Percentiles rank a stretch among this genome's conserved stretches.
These are phyloP conservation scores for Globisporangium polare DNA, from an alignment of 352 stramenopile species.

Conservation along the genomic window DNA sequence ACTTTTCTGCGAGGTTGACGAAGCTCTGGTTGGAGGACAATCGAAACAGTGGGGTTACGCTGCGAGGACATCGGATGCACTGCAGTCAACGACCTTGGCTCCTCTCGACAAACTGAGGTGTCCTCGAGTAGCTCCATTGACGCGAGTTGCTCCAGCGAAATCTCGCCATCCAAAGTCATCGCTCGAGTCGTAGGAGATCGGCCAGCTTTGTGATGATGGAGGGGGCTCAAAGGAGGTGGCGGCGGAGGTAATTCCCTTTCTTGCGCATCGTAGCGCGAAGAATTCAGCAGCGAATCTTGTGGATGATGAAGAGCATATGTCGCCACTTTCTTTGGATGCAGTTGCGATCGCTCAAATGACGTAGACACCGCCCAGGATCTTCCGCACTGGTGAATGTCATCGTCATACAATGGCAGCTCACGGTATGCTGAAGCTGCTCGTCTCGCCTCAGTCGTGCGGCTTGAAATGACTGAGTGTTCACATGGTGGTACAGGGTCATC, in stretches of 20 bases:
- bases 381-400: too few species aligned
- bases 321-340: too few species aligned
- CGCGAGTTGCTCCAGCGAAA: constrained; percentile 15
- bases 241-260: not conserved
- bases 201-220: not conserved
- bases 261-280: not conserved
- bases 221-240: not conserved
- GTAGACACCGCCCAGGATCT: not conserved
- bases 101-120: not conserved
- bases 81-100: not conserved
- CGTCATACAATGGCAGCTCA: not conserved
- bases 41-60: too few species aligned
- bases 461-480: too few species aligned
- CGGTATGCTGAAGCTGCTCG: too few species aligned
- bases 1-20: not conserved
- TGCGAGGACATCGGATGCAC: not conserved
- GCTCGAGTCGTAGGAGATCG: too few species aligned
- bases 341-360: not conserved
- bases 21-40: too few species aligned
- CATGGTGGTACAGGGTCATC: not conserved
- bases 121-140: constrained; percentile 5
- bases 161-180: not conserved
- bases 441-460: not conserved
- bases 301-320: not conserved
- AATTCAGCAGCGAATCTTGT: not conserved